These are phyloP conservation scores for Aspergillus sojae DNA, from an alignment of 2,329 filamentous ascomycete genomes.

Conservation along the genomic window DNA sequence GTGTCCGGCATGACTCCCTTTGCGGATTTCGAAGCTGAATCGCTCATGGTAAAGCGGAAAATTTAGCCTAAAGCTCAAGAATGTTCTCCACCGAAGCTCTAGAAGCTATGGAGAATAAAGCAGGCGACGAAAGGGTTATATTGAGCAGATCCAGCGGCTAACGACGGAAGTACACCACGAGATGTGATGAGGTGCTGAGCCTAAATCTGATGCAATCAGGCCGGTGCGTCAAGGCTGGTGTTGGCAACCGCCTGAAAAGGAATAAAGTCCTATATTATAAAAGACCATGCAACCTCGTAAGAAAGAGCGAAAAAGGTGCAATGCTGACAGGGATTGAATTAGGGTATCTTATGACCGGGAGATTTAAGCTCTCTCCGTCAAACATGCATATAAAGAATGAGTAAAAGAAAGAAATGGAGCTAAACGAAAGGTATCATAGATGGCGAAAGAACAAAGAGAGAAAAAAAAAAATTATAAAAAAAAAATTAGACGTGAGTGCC, in stretches of 20 bases:
- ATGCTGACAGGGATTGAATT: not conserved
- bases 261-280: not conserved
- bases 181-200: constrained; percentile 32
- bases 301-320: constrained; percentile 6
- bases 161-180: constrained; percentile 16
- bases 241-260: constrained; percentile 1
- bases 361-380: not conserved
- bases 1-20: constrained; percentile 25
- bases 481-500: not conserved
- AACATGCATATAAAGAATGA: not conserved
- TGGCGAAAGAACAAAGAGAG: not conserved
- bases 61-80: not conserved
- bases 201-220: constrained; percentile 35
- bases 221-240: not conserved
- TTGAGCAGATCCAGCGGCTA: constrained; percentile 8
- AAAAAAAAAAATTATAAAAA: not conserved
- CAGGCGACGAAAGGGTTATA: not conserved
- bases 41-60: constrained; percentile 18
- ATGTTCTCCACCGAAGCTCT: constrained; percentile 9
- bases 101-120: not conserved
- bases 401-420: not conserved
- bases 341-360: constrained; percentile 1
- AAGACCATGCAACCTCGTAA: constrained; percentile 4
- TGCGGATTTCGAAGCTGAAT: constrained; percentile 12
- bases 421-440: not conserved